phyloP scores from a whole-genome alignment of 202 grass and related monocot genomes.

The Zoysia matrella region DNA sequence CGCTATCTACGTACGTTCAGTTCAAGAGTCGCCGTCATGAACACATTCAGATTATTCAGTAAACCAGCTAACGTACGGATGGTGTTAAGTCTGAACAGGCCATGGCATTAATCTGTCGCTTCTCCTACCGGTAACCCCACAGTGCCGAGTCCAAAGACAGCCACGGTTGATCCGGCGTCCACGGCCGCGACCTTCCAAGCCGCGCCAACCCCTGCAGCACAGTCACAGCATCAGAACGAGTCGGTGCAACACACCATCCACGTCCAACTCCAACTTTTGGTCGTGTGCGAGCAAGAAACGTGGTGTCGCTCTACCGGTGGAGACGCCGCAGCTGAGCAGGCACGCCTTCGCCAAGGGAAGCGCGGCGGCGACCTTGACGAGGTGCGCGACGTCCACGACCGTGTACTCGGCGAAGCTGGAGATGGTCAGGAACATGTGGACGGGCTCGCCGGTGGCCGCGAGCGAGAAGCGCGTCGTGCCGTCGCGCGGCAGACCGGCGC shows the following conservation, averaged over 20 bases:
- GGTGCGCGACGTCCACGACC: constrained; percentile 56
- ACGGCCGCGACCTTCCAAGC: constrained; percentile 68
- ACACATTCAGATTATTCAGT: too few species aligned
- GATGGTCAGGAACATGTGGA: constrained; percentile 48
- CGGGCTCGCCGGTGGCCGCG: constrained; percentile 48
- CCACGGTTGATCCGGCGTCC: constrained; percentile 56
- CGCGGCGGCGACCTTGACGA: constrained; percentile 42
- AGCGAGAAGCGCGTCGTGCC: constrained; percentile 40
- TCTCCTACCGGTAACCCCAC: constrained; percentile 65
- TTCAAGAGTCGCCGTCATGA: constrained; percentile 18
- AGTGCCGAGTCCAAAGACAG: constrained; percentile 64
- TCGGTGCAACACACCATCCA: neutral
- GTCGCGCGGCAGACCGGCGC: constrained; percentile 48
- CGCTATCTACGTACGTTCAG: constrained; percentile 44
- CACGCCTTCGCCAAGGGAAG: constrained; percentile 56
- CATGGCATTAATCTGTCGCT: too few species aligned
- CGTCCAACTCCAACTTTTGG: too few species aligned
- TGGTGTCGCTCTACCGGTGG: constrained; percentile 49
- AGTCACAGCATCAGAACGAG: neutral
- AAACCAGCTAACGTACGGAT: too few species aligned
- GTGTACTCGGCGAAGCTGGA: constrained; percentile 80
- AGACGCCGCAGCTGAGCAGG: constrained; percentile 67
- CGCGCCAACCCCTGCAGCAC: constrained; percentile 60
- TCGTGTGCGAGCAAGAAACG: too few species aligned
- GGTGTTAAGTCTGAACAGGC: too few species aligned